A percentile compares a stretch with the other conserved stretches of the same genome.
Conservation (phyloP, 768 basidiomycete species). For the Podaxis rugospora region DNA sequence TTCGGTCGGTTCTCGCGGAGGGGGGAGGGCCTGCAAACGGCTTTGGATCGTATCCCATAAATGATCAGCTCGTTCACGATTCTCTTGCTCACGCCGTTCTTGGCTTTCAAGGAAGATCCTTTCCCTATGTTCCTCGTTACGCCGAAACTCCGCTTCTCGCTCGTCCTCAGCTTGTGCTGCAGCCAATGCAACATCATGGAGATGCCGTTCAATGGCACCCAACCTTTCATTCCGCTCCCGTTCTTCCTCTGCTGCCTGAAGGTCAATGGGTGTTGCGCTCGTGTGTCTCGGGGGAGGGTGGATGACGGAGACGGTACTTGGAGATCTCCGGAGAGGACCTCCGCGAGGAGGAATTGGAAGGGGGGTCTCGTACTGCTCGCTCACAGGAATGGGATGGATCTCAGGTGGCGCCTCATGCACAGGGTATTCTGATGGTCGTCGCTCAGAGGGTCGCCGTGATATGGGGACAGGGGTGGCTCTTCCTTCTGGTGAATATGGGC, state of each 20-base stretch:
- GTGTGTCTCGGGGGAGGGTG: slow-evolving; percentile 20
- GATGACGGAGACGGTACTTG: slow-evolving; percentile 4
- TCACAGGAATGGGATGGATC: slow-evolving; percentile 12
- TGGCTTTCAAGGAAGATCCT: slow-evolving; percentile 58
- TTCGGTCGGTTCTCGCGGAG: slow-evolving; percentile 16
- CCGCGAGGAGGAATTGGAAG: slow-evolving; percentile 7
- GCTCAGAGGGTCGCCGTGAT: not conserved
- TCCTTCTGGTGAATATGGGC: not conserved
- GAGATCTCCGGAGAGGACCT: slow-evolving; percentile 2
- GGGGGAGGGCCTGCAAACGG: slow-evolving; percentile 32
- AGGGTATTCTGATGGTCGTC: not conserved
- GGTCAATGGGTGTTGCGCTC: slow-evolving; percentile 34
- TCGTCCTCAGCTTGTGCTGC: slow-evolving; percentile 58
- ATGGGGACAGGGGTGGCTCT: not conserved
- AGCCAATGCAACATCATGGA: slow-evolving; percentile 43
- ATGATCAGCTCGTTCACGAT: slow-evolving; percentile 44
- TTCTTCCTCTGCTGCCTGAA: slow-evolving; percentile 38
- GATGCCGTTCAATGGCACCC: slow-evolving; percentile 46
- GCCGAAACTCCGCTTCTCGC: slow-evolving; percentile 61
- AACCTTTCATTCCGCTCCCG: slow-evolving; percentile 54
- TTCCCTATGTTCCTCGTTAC: slow-evolving; percentile 62
- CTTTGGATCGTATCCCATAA: slow-evolving; percentile 37
- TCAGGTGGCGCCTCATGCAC: slow-evolving; percentile 10
- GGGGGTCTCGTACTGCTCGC: slow-evolving; percentile 5
- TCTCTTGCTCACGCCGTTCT: slow-evolving; percentile 51